Percentiles rank a stretch among this genome's conserved stretches.
Evolutionary conservation across 2,329 filamentous ascomycete genomes (phyloP).

Genomic region (Calcarisporium arbuscula): DNA sequence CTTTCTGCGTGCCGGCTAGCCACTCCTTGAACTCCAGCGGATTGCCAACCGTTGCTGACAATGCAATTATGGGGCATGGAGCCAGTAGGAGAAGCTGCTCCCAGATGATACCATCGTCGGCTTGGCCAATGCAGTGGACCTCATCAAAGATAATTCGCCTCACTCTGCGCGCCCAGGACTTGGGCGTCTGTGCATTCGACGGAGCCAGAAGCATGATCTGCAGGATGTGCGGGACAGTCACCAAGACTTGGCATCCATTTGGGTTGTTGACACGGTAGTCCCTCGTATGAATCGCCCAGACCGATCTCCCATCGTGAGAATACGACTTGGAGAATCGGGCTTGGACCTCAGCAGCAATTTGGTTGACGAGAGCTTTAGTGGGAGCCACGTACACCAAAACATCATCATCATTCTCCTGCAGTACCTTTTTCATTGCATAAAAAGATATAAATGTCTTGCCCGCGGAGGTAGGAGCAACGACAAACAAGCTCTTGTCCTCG

Average conservation of each 20-base stretch:
- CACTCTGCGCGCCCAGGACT: slow-evolving; percentile 58
- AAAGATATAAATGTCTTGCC: slow-evolving; percentile 83
- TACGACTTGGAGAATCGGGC: slow-evolving; percentile 66
- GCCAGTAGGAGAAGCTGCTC: slow-evolving; percentile 69
- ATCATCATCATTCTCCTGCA: slow-evolving; percentile 61
- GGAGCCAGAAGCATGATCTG: slow-evolving; percentile 71
- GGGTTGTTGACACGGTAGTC: slow-evolving; percentile 72
- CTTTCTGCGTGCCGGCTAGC: slow-evolving; percentile 58
- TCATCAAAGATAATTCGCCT: slow-evolving; percentile 79
- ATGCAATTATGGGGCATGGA: slow-evolving; percentile 70
- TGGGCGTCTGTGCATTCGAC: slow-evolving; percentile 49
- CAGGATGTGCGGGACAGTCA: slow-evolving; percentile 72
- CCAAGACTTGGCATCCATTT: slow-evolving; percentile 64
- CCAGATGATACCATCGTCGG: slow-evolving; percentile 71
- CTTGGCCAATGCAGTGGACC: slow-evolving; percentile 72
- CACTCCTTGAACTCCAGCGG: slow-evolving; percentile 63
- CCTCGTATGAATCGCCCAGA: slow-evolving; percentile 74
- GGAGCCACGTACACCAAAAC: slow-evolving; percentile 75
- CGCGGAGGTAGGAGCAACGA: slow-evolving; percentile 71
- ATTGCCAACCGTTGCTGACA: slow-evolving; percentile 76
- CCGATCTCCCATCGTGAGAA: slow-evolving; percentile 54
- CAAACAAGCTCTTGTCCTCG: slow-evolving; percentile 61
- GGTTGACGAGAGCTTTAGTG: slow-evolving; percentile 76
- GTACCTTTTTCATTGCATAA: slow-evolving; percentile 73
- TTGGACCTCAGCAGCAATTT: slow-evolving; percentile 74